Conservation (phyloP, 2,329 filamentous ascomycete genomes). For the Fusarium sp. region DNA sequence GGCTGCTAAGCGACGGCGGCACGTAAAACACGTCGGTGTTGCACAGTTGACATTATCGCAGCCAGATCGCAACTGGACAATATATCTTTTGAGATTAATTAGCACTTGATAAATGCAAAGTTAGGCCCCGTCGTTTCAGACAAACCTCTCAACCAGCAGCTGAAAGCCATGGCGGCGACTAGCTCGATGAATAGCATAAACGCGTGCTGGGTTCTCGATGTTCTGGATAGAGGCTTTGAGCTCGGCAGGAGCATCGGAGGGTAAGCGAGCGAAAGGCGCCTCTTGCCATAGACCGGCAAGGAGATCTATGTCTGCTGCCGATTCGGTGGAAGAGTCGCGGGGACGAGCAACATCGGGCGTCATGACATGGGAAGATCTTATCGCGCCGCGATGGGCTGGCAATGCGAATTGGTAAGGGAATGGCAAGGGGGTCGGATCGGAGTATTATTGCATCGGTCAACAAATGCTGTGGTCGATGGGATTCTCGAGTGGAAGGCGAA, state of each 20-base stretch:
- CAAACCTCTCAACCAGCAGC: constrained; percentile 76
- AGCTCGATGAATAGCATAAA: constrained; percentile 74
- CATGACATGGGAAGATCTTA: constrained; percentile 45
- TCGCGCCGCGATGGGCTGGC: constrained; percentile 31
- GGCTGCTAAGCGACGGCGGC: constrained; percentile 76
- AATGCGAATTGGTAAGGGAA: constrained; percentile 2
- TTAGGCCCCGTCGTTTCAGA: background rate
- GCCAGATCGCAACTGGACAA: constrained; percentile 85
- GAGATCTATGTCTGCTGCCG: constrained; percentile 62
- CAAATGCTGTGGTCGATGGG: background rate
- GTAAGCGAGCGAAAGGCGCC: constrained; percentile 71
- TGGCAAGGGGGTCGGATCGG: constrained; percentile 8
- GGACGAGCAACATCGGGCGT: constrained; percentile 43
- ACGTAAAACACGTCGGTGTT: constrained; percentile 86
- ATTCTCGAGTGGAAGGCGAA: background rate
- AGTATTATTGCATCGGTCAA: constrained; percentile 4
- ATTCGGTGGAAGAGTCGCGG: constrained; percentile 40
- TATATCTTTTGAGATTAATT: constrained; percentile 70
- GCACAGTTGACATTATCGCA: constrained; percentile 79
- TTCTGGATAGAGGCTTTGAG: constrained; percentile 69
- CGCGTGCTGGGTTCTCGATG: constrained; percentile 72
- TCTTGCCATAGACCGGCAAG: constrained; percentile 74
- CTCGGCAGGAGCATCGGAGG: constrained; percentile 72
- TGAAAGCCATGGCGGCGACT: constrained; percentile 76
- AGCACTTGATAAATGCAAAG: constrained; percentile 6